Evolutionary conservation across 768 basidiomycete genomes (phyloP).

Genomic region (Collybia mongolica): DNA sequence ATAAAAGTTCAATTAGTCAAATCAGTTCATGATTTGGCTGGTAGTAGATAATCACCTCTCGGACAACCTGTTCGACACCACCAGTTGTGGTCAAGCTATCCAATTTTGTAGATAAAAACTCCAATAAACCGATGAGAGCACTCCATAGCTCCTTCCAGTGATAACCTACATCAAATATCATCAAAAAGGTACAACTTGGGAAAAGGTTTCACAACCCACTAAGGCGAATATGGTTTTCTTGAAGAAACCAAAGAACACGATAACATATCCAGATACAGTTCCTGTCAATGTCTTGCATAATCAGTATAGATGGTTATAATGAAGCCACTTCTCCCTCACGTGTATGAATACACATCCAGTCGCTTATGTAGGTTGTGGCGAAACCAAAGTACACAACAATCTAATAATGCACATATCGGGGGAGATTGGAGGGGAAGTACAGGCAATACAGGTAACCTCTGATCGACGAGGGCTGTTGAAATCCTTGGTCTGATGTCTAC

Average conservation of each 20-base stretch:
- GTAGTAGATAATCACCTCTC: constrained; percentile 41
- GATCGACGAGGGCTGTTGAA: not conserved
- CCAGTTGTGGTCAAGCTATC: constrained; percentile 52
- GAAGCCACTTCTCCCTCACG: constrained; percentile 33
- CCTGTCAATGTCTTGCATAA: constrained; percentile 26
- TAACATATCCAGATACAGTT: constrained; percentile 56
- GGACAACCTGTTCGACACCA: constrained; percentile 49
- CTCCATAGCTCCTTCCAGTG: constrained; percentile 68
- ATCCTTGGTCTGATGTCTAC: not conserved
- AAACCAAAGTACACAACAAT: constrained; percentile 68
- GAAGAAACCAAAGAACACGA: constrained; percentile 56
- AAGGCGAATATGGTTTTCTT: constrained; percentile 50
- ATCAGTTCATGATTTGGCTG: not conserved
- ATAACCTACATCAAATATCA: constrained; percentile 43
- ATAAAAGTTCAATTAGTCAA: not conserved
- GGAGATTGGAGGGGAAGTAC: constrained; percentile 34
- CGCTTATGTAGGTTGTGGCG: constrained; percentile 68
- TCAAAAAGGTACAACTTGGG: not conserved
- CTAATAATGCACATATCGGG: constrained; percentile 58
- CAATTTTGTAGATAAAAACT: constrained; percentile 54
- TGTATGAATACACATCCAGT: constrained; percentile 55
- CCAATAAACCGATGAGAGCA: constrained; percentile 51
- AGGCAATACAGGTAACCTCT: constrained; percentile 57
- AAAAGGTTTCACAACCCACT: constrained; percentile 35
- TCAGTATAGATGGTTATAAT: not conserved